These are phyloP conservation scores for Microbotryum lychnidis-dioicae DNA, from an alignment of 1,284 basidiomycete species.

Conservation along the genomic window DNA sequence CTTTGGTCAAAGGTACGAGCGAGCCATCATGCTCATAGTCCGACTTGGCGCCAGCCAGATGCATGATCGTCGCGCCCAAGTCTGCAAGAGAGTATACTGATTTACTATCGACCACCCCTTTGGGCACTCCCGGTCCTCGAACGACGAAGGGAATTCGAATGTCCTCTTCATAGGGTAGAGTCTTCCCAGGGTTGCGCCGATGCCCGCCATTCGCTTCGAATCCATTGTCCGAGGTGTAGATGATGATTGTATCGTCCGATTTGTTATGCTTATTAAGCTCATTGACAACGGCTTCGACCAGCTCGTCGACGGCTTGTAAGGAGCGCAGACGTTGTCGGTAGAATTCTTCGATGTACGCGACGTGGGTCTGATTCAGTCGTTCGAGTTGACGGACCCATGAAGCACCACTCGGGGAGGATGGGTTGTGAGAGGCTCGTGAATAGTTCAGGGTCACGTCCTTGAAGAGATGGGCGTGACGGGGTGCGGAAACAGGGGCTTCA, in stretches of 20 bases:
- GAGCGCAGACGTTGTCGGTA: conserved; percentile 35
- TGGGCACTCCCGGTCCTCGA: conserved; percentile 34
- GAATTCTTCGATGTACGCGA: conserved; percentile 38
- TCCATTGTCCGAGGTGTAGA: conserved; percentile 39
- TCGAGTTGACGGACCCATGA: conserved; percentile 36
- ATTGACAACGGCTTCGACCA: conserved; percentile 35
- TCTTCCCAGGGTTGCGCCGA: conserved; percentile 38
- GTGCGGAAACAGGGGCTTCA: conserved; percentile 21
- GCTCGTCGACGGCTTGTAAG: conserved; percentile 37
- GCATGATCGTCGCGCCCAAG: conserved; percentile 36
- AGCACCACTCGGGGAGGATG: conserved; percentile 33
- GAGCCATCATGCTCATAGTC: conserved; percentile 36
- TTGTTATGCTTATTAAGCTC: conserved; percentile 33
- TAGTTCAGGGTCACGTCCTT: conserved; percentile 23
- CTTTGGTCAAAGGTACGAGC: conserved; percentile 30
- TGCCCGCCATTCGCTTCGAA: conserved; percentile 36
- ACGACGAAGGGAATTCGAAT: conserved; percentile 25
- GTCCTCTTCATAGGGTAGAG: conserved; percentile 39
- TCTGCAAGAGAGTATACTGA: conserved; percentile 36
- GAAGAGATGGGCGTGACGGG: conserved; percentile 35
- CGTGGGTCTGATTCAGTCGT: conserved; percentile 35
- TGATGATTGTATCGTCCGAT: conserved; percentile 38
- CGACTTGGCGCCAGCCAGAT: conserved; percentile 36
- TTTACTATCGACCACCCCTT: conserved; percentile 26
- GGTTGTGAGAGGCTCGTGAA: conserved; percentile 32